These are phyloP conservation scores for Wallacemonas sp. DNA, from an alignment of 208 protist species.

Conservation along the genomic window DNA sequence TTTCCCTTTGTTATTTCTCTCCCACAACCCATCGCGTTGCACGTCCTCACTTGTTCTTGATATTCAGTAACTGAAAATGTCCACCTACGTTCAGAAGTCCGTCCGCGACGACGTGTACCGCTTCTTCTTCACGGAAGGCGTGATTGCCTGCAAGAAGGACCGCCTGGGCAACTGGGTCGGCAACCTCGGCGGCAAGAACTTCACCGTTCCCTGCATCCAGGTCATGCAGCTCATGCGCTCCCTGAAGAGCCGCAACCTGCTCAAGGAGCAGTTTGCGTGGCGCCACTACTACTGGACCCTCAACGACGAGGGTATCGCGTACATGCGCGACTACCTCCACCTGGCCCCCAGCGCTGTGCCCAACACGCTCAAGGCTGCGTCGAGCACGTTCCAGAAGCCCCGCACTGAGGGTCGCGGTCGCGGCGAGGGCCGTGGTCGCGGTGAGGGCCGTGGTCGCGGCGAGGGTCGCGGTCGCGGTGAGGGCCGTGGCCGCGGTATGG, in stretches of 20 bases:
- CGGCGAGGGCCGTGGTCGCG: constrained; percentile 55
- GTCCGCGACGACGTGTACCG: constrained; percentile 90
- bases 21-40: neutral
- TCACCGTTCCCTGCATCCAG: constrained; percentile 79
- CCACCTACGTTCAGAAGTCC: constrained; percentile 83
- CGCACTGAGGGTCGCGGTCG: constrained; percentile 45
- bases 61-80: constrained; percentile 58
- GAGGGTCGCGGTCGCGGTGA: constrained; percentile 40
- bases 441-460: constrained; percentile 58
- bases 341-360: constrained; percentile 87
- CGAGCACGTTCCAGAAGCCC: constrained; percentile 55
- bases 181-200: constrained; percentile 74
- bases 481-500: constrained; percentile 21
- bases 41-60: too few relatives aligned
- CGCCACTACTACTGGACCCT: constrained; percentile 96
- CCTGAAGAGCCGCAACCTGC: constrained; percentile 88
- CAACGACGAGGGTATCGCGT: constrained; percentile 92
- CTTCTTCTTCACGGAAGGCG: constrained; percentile 93
- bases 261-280: constrained; percentile 95
- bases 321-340: constrained; percentile 93
- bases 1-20: neutral
- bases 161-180: constrained; percentile 86
- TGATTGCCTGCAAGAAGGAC: constrained; percentile 93
- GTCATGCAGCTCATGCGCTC: constrained; percentile 92
- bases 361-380: constrained; percentile 88